Evolutionary conservation across 108 stramenopile species (phyloP).

Genomic region (Chaetoceros tenuissimus): DNA sequence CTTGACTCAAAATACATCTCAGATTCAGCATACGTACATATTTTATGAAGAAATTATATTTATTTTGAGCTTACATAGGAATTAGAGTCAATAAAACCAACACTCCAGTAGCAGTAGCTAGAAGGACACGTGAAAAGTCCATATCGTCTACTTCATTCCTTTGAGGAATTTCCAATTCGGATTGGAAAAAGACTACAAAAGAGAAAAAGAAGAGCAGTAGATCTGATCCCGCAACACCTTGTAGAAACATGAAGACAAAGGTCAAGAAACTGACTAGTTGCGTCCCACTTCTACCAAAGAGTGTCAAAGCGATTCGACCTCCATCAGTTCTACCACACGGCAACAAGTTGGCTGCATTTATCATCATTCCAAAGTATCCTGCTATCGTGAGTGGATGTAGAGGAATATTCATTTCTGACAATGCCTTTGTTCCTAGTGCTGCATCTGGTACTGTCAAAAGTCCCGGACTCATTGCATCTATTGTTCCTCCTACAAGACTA

Average conservation of each 20-base stretch:
- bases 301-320: constrained; percentile 58
- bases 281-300: constrained; percentile 57
- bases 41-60: too few species aligned
- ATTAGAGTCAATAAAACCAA: constrained; percentile 60
- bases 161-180: constrained; percentile 64
- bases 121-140: constrained; percentile 37
- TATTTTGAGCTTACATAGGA: constrained; percentile 44
- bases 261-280: constrained; percentile 43
- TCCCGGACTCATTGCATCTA: constrained; percentile 56
- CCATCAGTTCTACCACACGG: constrained; percentile 83
- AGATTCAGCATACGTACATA: too few species aligned
- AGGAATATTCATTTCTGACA: constrained; percentile 52
- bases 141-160: constrained; percentile 71
- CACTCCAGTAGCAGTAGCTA: constrained; percentile 41
- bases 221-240: constrained; percentile 52
- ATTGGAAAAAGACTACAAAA: constrained; percentile 61
- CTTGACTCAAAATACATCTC: too few species aligned
- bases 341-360: constrained; percentile 61
- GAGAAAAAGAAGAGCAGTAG: constrained; percentile 68
- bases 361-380: constrained; percentile 61
- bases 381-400: constrained; percentile 77
- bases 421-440: constrained; percentile 34
- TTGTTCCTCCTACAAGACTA: constrained; percentile 66
- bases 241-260: constrained; percentile 24
- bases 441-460: constrained; percentile 58